phyloP scores from a whole-genome alignment of 208 protist species.

The Crithidia mellificae region DNA sequence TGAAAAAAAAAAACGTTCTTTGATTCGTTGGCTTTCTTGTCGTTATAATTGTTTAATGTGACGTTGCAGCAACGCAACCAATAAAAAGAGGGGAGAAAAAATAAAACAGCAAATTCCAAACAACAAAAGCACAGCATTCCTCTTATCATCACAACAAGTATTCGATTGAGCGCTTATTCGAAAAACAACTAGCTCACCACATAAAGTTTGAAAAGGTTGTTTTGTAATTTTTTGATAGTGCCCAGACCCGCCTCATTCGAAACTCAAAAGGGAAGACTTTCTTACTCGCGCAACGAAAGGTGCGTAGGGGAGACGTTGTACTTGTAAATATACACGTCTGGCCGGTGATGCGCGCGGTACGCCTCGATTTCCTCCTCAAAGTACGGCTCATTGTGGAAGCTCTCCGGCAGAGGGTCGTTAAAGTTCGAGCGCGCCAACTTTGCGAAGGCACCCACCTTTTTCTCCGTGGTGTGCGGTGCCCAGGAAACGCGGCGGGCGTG shows the following conservation, averaged over 20 bases:
- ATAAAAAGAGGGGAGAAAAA: no score
- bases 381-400: constrained; percentile 80
- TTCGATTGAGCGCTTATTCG: no score
- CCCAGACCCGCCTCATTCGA: background rate
- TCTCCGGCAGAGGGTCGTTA: constrained; percentile 68
- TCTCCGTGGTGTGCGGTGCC: constrained; percentile 90
- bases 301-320: constrained; percentile 90
- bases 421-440: constrained; percentile 91
- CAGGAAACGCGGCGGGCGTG: constrained; percentile 89
- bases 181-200: no score
- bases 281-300: constrained; percentile 76
- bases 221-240: no score
- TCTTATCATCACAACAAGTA: no score
- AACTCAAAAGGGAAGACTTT: background rate
- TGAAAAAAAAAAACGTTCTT: no score
- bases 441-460: constrained; percentile 86
- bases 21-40: no score
- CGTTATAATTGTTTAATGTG: no score
- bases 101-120: no score
- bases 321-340: constrained; percentile 89
- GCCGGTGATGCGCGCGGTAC: constrained; percentile 75
- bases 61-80: no score
- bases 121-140: no score
- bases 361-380: constrained; percentile 89
- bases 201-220: no score